Evolutionary conservation across 164 flowering plant genomes (phyloP).

Genomic region (Piper betle): DNA sequence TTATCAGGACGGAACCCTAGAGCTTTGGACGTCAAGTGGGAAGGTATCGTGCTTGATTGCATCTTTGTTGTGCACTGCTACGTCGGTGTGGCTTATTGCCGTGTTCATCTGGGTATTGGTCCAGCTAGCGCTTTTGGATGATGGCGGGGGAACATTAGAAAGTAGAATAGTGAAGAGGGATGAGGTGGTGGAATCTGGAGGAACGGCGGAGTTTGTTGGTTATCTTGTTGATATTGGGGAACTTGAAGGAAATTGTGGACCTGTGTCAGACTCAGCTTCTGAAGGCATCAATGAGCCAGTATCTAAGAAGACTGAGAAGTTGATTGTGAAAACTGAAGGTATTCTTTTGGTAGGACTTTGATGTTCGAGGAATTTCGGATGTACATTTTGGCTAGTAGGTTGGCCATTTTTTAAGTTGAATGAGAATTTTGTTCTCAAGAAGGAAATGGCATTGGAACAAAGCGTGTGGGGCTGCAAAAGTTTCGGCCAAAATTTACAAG

Average conservation of each 20-base stretch:
- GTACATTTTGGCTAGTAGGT: neutral
- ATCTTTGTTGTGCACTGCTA: neutral
- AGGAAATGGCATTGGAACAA: neutral
- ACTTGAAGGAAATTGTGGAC: neutral
- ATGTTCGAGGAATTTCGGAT: neutral
- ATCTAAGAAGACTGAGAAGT: neutral
- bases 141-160: neutral
- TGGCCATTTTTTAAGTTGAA: no score
- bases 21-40: constrained; percentile 23
- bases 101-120: no score
- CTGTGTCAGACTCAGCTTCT: neutral
- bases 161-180: neutral
- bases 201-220: neutral
- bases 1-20: constrained; percentile 67
- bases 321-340: neutral
- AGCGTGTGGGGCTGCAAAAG: neutral
- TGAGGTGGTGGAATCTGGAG: neutral
- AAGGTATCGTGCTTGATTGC: constrained; percentile 31
- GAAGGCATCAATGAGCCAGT: neutral
- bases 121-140: neutral
- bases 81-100: neutral
- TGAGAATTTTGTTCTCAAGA: neutral
- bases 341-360: no score
- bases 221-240: neutral
- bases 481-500: neutral